A percentile compares a stretch with the other conserved stretches of the same genome.
Conservation (phyloP, 352 stramenopile species). For the Aphanomyces astaci region DNA sequence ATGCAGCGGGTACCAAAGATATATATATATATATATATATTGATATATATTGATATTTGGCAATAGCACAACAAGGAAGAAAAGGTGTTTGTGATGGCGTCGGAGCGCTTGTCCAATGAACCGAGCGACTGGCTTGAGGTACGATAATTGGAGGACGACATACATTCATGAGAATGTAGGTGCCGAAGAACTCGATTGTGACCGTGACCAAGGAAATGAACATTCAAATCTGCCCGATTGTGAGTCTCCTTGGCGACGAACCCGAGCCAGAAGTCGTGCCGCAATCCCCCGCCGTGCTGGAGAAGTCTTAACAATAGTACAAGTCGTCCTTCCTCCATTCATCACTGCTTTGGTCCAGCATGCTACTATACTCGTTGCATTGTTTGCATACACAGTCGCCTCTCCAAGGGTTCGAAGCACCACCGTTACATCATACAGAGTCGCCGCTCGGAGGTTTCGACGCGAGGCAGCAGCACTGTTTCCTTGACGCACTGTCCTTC, state of each 20-base stretch:
- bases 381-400: no score
- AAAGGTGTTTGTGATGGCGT: constrained; percentile 25
- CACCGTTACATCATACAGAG: no score
- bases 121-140: constrained; percentile 24
- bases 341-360: no score
- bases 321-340: no score
- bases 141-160: not conserved
- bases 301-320: no score
- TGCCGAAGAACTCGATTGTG: constrained; percentile 24
- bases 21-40: not conserved
- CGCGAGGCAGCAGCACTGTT: no score
- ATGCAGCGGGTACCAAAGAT: constrained; percentile 19
- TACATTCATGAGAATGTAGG: constrained; percentile 4
- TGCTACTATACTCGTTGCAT: no score
- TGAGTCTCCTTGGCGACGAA: constrained; percentile 21
- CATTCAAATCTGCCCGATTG: constrained; percentile 24
- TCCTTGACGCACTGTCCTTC: no score
- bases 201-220: constrained; percentile 24
- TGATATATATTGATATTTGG: not conserved
- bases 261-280: constrained; percentile 14
- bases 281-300: not conserved
- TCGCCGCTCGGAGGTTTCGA: no score
- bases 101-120: constrained; percentile 24
- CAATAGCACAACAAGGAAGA: constrained; percentile 28
- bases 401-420: no score